Evolutionary conservation across 805 yeast species (phyloP), one percentile per base, ranked within the genome.

Genomic region (Candida pseudoglaebosa): DNA sequence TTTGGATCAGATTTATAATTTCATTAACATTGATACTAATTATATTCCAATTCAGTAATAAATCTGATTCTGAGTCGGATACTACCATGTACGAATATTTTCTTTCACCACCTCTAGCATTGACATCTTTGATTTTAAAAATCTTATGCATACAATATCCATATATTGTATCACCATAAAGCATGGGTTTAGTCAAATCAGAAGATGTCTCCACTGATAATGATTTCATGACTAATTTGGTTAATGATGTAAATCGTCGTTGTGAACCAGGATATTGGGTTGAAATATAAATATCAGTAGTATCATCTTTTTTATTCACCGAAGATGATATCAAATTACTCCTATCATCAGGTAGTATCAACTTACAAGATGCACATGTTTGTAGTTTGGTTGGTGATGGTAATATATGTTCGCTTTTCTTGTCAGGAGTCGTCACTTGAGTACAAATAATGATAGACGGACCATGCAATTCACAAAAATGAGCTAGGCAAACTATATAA

Each of bases 391-490:
- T 41, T 15, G 67, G 28, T 69, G 70, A 52, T 36, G 73, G 65
- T 24, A 73, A 55, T 7, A 62, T 39, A 30, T 61, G 45, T 5
- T 29, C 53, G 52, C 18, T 45, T 5, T 50, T 36, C n/a, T 45
- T 38, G 8, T 46, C 50, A 2, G 40, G 43, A 1, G 54, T 38
- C 2, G 57, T 51, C 18, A 55, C 47, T 47, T 80, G 86, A 0
- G 89, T 80, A 45, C 85, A 82, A 53, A 80, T 58, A 1, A 84
- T 65, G 29, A 79, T 73, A 9, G 80, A 66, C 0, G 91, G 90
- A 0, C 91, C 91, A 53, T 84, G 90, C 16, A 78, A 71, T 57
- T 84, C 91, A 56, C 91, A 84, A 56, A 84, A 84, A 53, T 84
- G 91, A 0, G 87, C 82, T 34, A 84, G 54, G 15, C 84, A 67